Evolutionary conservation across 2,329 filamentous ascomycete species (phyloP), one percentile per base, ranked within the genome.

Genomic region (Curvularia spicifera): DNA sequence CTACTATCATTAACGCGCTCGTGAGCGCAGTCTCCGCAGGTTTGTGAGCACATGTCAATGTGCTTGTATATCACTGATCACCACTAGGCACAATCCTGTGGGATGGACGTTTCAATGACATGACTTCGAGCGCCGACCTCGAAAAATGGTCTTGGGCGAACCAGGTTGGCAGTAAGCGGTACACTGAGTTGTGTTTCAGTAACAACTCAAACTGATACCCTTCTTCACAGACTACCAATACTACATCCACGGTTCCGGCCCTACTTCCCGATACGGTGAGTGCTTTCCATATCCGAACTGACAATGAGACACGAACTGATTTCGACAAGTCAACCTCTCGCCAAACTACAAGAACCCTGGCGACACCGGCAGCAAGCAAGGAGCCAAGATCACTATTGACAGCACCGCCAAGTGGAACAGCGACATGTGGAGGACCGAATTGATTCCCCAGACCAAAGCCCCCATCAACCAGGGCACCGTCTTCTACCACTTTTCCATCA

Each of bases 401-500:
- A 73, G 76, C 67, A 88, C 84, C 0, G 82, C 89, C 1, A 89
- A 85, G 74, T 91, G 89, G 89, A 88, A 91, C 75, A 87, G 85
- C 22, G 87, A 90, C 71, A 91, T 91, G 89, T 86, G 88, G 72
- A 84, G 89, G 51, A 91, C 87, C 0, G 89, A 91, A 78, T 79
- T 91, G 59, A 91, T 92, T 64, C 89, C 89, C 8, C 87, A 90
- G 77, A 90, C 88, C 0, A 83, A 76, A 1, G 85, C 85, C 0
- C 81, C 86, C 57, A 89, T 91, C 74, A 87, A 86, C 65, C 69
- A 76, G n/a, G 88, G 88, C 43, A 87, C 84, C 49, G 83, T 90
- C 33, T 89, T 83, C 78, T 91, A 91, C 76, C 89, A 91, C 76
- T 91, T 91, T 78, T 87, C 83, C 59, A 83, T 91, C 63, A 86